Percentiles rank a stretch among this genome's conserved stretches.
These are phyloP conservation scores for Quercus tomentella DNA, from an alignment of 331 rosid genomes.

Conservation along the genomic window DNA sequence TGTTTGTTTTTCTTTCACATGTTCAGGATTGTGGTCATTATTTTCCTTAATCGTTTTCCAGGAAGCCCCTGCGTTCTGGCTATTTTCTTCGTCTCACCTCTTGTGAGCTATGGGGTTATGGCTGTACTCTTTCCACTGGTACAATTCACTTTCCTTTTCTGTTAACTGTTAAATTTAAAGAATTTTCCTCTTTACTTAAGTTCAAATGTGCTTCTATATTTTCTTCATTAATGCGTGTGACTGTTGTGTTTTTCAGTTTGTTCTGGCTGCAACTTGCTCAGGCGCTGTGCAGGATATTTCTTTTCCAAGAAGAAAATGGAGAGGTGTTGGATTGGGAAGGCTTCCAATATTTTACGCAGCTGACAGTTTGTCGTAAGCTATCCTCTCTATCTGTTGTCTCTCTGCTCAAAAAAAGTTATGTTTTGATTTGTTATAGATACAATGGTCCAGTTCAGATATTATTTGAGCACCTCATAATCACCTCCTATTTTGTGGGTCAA, in stretches of 20 bases:
- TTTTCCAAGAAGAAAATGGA: constrained; percentile 55
- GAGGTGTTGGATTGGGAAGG: constrained; percentile 56
- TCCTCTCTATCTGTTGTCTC: constrained; percentile 5
- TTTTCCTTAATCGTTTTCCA: constrained; percentile 35
- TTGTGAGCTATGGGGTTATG: constrained; percentile 87
- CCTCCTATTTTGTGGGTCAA: background rate
- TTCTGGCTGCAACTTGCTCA: constrained; percentile 83
- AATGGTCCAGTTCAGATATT: background rate
- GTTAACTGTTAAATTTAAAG: background rate
- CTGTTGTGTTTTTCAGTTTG: constrained; percentile 58
- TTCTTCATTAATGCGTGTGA: background rate
- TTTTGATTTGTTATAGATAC: constrained; percentile 9
- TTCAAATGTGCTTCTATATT: background rate
- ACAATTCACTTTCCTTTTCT: constrained; percentile 13
- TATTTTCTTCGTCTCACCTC: constrained; percentile 74
- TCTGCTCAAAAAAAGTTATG: constrained; percentile 6
- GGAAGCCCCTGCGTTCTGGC: constrained; percentile 96
- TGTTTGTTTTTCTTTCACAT: background rate
- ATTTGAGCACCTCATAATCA: background rate
- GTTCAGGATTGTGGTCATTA: background rate
- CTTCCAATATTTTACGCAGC: constrained; percentile 80
- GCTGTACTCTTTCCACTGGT: constrained; percentile 92
- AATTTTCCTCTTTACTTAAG: constrained; percentile 4
- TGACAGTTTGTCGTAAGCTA: constrained; percentile 72
- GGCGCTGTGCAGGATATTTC: constrained; percentile 71